phyloP scores from a whole-genome alignment of 345 rosid species.

The Populus deltoides region DNA sequence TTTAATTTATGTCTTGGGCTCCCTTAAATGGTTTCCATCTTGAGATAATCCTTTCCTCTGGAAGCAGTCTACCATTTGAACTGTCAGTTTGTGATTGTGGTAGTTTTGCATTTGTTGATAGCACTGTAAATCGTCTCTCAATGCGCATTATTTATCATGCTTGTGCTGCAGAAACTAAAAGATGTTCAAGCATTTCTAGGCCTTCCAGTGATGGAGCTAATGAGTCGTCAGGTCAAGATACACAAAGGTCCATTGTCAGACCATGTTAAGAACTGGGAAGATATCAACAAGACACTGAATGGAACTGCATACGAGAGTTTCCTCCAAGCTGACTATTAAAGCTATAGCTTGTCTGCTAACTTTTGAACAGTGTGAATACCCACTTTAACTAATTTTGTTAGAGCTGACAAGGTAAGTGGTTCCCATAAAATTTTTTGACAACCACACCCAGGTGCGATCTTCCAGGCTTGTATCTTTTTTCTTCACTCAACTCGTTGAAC shows the following conservation, averaged over 20 bases:
- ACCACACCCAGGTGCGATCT: neutral
- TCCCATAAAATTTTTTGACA: neutral
- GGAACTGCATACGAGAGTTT: slow-evolving; percentile 66
- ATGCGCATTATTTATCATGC: neutral
- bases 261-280: slow-evolving; percentile 79
- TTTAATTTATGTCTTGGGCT: neutral
- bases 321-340: slow-evolving; percentile 59
- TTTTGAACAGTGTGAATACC: slow-evolving; percentile 21
- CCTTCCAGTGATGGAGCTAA: slow-evolving; percentile 58
- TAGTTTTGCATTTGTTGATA: neutral
- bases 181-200: slow-evolving; percentile 73
- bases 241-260: slow-evolving; percentile 73
- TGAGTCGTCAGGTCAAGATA: slow-evolving; percentile 85
- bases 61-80: neutral
- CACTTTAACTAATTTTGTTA: slow-evolving; percentile 25
- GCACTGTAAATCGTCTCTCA: neutral
- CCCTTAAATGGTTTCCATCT: neutral
- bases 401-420: slow-evolving; percentile 2
- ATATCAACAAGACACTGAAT: slow-evolving; percentile 55
- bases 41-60: neutral
- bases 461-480: neutral
- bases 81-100: neutral
- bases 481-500: neutral
- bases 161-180: slow-evolving; percentile 56
- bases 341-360: slow-evolving; percentile 19